Conservation (phyloP, 345 rosid genomes). For the Mallotus nudiflorus region DNA sequence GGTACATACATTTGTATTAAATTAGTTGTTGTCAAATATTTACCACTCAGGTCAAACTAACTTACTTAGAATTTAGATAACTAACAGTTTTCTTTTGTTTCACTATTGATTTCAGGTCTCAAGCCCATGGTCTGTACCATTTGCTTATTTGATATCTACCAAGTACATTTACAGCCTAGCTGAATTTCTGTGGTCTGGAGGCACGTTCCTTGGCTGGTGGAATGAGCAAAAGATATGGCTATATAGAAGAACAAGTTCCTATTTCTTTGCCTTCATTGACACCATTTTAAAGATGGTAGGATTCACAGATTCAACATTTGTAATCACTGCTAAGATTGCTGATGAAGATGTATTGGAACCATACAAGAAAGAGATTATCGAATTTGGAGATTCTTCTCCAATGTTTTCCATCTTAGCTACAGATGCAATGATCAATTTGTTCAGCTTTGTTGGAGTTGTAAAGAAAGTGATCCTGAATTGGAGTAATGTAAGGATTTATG, state of each 20-base stretch:
- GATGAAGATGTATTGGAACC: slow-evolving; percentile 52
- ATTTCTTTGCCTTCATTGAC: slow-evolving; percentile 56
- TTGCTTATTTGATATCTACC: slow-evolving; percentile 43
- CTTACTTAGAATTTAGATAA: not conserved
- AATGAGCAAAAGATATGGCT: slow-evolving; percentile 74
- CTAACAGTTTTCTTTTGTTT: not conserved
- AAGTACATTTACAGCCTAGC: slow-evolving; percentile 38
- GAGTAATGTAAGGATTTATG: not conserved
- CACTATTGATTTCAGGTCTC: slow-evolving; percentile 41
- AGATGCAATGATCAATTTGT: slow-evolving; percentile 53
- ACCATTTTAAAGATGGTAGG: slow-evolving; percentile 44
- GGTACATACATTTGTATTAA: too few relatives aligned
- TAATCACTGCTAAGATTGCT: slow-evolving; percentile 58
- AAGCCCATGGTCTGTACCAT: slow-evolving; percentile 63
- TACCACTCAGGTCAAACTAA: too few relatives aligned
- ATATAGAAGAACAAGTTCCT: slow-evolving; percentile 70
- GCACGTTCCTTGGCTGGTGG: slow-evolving; percentile 75
- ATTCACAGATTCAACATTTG: slow-evolving; percentile 47
- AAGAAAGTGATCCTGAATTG: slow-evolving; percentile 9
- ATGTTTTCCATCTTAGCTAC: slow-evolving; percentile 65
- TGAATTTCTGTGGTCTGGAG: slow-evolving; percentile 55
- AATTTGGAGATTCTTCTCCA: slow-evolving; percentile 65
- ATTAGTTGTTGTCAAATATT: too few relatives aligned
- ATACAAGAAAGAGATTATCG: slow-evolving; percentile 59
- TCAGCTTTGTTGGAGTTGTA: slow-evolving; percentile 38